Evolutionary conservation across 768 basidiomycete species (phyloP), one percentile per base, ranked within the genome.

Genomic region (Mycena olivaceomarginata): DNA sequence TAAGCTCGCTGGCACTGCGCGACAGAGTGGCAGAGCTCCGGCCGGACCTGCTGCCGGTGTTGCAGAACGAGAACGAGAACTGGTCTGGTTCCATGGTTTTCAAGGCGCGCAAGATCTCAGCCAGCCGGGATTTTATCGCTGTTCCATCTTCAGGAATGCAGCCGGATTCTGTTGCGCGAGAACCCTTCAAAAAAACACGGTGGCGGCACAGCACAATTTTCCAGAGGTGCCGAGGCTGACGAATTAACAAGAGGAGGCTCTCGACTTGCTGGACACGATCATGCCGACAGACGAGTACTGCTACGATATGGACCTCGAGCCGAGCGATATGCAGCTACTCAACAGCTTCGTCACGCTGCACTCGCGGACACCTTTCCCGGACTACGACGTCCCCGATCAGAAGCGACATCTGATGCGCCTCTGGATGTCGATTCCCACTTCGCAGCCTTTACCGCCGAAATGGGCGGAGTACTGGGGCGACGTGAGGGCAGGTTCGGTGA

Each of bases 31-130:
- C 45, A 45, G 72, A 66, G 62, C 37, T 66, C 67, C n/a, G n/a
- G n/a, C n/a, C n/a, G n/a, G n/a, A n/a, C n/a, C n/a, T n/a, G 8
- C 37, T 74, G 11, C 66, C 57, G 18, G 65, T 74, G 12, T 45
- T 74, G 3, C 45, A 74, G 48, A 46, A 68, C 59, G 1, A 74
- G 48, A 46, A 68, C 59, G 1, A 31, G 10, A 63, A 57, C 59
- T 74, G 72, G 66, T 74, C 59, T 74, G 72, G 66, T 74, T 74
- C 37, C 72, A 74, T 39, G 68, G 72, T 57, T 74, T 67, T 37
- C 72, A 67, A n/a, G 22, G 22, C 9, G 66, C 72, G 1, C 72
- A 74, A 37, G 66, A 67, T 22, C 72, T 66, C 2, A 22, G 18
- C 13, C 72, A 74, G 66, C 72, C 66, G 22, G 16, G 46, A 31